Conservation (phyloP, 2,329 filamentous ascomycete species). For the Nigrospora oryzae region DNA sequence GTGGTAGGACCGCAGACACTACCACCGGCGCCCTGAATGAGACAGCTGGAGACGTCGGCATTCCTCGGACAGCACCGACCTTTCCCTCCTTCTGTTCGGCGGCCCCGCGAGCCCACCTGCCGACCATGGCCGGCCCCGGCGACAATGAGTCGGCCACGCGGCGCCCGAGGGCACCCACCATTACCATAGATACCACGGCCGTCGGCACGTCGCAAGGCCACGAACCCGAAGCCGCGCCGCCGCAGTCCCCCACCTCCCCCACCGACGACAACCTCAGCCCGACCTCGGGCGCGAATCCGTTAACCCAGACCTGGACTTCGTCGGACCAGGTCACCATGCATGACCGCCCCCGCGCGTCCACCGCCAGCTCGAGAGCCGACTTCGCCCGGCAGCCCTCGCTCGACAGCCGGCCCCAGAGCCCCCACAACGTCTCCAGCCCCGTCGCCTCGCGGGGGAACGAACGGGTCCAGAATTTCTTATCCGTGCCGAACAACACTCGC, state of each 20-base stretch:
- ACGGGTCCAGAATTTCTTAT: conserved; percentile 46
- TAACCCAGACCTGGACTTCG: conserved; percentile 15
- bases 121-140: conserved; percentile 1
- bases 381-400: background rate
- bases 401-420: conserved; percentile 61
- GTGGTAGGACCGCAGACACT: no score
- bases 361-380: conserved; percentile 8
- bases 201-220: conserved; percentile 11
- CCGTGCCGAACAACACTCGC: conserved; percentile 53
- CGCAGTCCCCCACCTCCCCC: conserved; percentile 16
- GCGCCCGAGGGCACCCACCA: conserved; percentile 16
- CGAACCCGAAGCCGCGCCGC: conserved; percentile 10
- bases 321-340: conserved; percentile 12
- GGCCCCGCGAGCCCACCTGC: no score
- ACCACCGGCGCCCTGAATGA: no score
- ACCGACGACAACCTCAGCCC: conserved; percentile 19
- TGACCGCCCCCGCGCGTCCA: conserved; percentile 6
- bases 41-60: no score
- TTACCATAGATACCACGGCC: conserved; percentile 25
- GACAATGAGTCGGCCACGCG: background rate
- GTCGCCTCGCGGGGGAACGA: conserved; percentile 38
- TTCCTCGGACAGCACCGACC: no score
- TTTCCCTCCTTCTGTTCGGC: background rate
- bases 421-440: conserved; percentile 62
- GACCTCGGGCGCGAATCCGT: conserved; percentile 11